Evolutionary conservation across 1,284 basidiomycete genomes (phyloP), one percentile per base, ranked within the genome.

Genomic region (Malassezia caprae): DNA sequence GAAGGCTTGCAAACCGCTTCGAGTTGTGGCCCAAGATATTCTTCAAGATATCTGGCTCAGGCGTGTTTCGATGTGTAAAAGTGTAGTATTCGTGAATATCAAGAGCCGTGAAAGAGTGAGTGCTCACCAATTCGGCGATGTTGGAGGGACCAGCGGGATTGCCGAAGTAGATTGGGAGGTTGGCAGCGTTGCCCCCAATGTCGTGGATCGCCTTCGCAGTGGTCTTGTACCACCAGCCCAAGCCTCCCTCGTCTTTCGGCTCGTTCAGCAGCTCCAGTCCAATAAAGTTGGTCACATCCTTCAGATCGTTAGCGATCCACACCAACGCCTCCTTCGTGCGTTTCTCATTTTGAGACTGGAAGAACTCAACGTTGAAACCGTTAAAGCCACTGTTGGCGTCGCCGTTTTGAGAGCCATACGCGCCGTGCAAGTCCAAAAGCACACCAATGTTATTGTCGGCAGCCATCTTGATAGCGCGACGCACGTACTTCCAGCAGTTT

Each of bases 211-310:
- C 75, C 23, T 76, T 67, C 53, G 86, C 80, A 0, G 82, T 81
- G 3, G 45, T 49, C 28, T 59, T 63, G 44, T 72, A 63, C 69
- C 69, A 74, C 23, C 51, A 44, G 65, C 70, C 68, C 50, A 74
- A 64, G 17, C 46, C 56, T 24, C 58, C 52, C 32, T 64, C 50
- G 52, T 71, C 58, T 24, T 62, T 52, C 1, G 86, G 86, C 67
- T 88, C 87, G 67, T 88, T 88, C 53, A 88, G 73, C 26, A 88
- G 74, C 67, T 88, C 79, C 41, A 88, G 83, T 0, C 70, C 86
- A 39, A 86, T 81, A 17, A 88, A 79, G 65, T 88, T 87, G 51
- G 82, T 82, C n/a, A 86, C 82, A 51, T 77, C 73, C 28, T 77
- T 79, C 19, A 88, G 76, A 60, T 83, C 76, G 48, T 81, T 70